These are phyloP conservation scores for Lipomyces oligophaga DNA, from an alignment of 805 yeast species.

Conservation along the genomic window DNA sequence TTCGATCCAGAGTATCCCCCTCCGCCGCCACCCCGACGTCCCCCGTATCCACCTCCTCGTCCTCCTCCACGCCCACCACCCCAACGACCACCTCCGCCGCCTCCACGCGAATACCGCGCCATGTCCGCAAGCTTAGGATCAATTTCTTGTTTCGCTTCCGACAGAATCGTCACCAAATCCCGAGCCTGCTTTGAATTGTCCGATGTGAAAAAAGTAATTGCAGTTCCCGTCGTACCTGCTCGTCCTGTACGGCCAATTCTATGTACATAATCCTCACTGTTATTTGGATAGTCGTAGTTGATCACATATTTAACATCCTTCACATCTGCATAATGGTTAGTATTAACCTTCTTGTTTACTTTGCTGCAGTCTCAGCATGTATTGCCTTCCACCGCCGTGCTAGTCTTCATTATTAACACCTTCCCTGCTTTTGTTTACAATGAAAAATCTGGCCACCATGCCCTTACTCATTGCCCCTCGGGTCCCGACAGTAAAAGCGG, in stretches of 20 bases:
- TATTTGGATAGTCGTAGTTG: slow-evolving; percentile 96
- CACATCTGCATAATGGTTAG: slow-evolving; percentile 58
- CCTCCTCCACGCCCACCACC: slow-evolving; percentile 43
- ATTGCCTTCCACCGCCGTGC: no score
- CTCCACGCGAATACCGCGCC: slow-evolving; percentile 71
- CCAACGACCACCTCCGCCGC: slow-evolving; percentile 56
- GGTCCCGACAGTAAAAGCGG: no score
- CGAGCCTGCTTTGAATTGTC: slow-evolving; percentile 85
- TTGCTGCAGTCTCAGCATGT: no score
- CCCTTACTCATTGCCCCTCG: no score
- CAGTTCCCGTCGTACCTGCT: slow-evolving; percentile 96
- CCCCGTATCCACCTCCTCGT: slow-evolving; percentile 34
- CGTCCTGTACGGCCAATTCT: slow-evolving; percentile 99
- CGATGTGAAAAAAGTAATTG: slow-evolving; percentile 88
- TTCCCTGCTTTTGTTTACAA: no score
- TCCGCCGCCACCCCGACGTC: slow-evolving; percentile 37
- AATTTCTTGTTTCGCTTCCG: slow-evolving; percentile 90
- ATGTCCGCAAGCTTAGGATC: slow-evolving; percentile 75
- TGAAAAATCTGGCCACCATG: not conserved
- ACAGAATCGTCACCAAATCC: slow-evolving; percentile 81
- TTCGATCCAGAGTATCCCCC: slow-evolving; percentile 39
- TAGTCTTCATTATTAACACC: no score
- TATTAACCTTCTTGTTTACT: not conserved
- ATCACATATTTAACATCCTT: slow-evolving; percentile 93
- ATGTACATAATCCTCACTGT: slow-evolving; percentile 96